Conservation (phyloP, 1,284 basidiomycete genomes). For the Cryptococcus sp. region DNA sequence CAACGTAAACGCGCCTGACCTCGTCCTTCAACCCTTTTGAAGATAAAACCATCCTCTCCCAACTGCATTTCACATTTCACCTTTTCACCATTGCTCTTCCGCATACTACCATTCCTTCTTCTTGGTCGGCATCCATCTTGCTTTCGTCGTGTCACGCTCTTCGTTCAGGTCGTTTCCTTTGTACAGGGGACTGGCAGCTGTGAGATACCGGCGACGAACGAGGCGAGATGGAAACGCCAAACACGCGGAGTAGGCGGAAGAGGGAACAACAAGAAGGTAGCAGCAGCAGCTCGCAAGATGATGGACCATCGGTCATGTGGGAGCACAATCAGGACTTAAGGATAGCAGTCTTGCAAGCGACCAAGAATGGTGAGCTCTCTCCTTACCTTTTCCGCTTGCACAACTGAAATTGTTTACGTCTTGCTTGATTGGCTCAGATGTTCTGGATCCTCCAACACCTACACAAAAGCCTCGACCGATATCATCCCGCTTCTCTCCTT, state of each 20-base stretch:
- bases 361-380: slow-evolving; percentile 23
- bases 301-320: slow-evolving; percentile 20
- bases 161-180: too few relatives aligned
- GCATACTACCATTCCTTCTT: neutral
- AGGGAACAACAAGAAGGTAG: slow-evolving; percentile 8
- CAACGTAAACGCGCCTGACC: slow-evolving; percentile 9
- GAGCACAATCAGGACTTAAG: slow-evolving; percentile 25
- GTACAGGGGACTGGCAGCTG: too few relatives aligned
- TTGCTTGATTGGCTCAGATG: slow-evolving; percentile 8
- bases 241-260: slow-evolving; percentile 24
- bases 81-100: neutral
- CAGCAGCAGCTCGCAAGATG: slow-evolving; percentile 12
- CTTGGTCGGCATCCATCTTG: neutral
- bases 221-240: slow-evolving; percentile 21
- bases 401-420: slow-evolving; percentile 1
- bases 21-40: neutral
- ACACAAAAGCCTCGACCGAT: slow-evolving; percentile 32
- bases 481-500: slow-evolving; percentile 21
- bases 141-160: neutral
- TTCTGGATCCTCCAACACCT: slow-evolving; percentile 21
- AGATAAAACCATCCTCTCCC: too few relatives aligned
- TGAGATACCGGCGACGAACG: too few relatives aligned
- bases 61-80: neutral
- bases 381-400: neutral
- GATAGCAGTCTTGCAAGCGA: slow-evolving; percentile 17